These are phyloP conservation scores for Adansonia madagascariensis DNA, from an alignment of 441 rosid species.

Conservation along the genomic window DNA sequence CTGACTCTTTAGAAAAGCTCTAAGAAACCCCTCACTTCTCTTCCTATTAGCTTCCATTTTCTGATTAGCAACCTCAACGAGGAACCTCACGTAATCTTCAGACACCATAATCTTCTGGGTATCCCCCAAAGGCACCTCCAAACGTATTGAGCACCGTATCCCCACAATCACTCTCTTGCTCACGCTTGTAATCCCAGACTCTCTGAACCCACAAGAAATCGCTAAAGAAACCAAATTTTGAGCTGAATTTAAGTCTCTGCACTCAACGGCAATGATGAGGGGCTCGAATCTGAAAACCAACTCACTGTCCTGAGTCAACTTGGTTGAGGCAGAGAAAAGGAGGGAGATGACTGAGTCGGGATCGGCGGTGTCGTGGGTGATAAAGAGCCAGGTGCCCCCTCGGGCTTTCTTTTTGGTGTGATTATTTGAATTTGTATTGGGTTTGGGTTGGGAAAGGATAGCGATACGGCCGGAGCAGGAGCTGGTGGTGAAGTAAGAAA, in stretches of 20 bases:
- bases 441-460: constrained; percentile 68
- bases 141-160: constrained; percentile 78
- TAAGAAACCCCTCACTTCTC: constrained; percentile 64
- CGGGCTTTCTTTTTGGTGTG: constrained; percentile 64
- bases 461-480: constrained; percentile 96
- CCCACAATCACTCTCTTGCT: constrained; percentile 80
- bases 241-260: constrained; percentile 67
- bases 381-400: constrained; percentile 85
- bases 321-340: constrained; percentile 49
- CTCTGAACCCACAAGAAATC: constrained; percentile 77
- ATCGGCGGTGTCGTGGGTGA: constrained; percentile 72
- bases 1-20: constrained; percentile 42
- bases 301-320: constrained; percentile 37
- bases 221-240: constrained; percentile 69
- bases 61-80: constrained; percentile 73
- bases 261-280: constrained; percentile 78
- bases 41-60: constrained; percentile 86
- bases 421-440: constrained; percentile 18
- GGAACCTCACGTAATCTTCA: constrained; percentile 65
- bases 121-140: constrained; percentile 89
- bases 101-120: constrained; percentile 56
- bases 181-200: constrained; percentile 79
- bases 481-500: constrained; percentile 84
- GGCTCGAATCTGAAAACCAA: constrained; percentile 90
- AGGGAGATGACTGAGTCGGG: constrained; percentile 52